Conservation (phyloP, 257 asterid genomes). For the Euphrasia confusa region DNA sequence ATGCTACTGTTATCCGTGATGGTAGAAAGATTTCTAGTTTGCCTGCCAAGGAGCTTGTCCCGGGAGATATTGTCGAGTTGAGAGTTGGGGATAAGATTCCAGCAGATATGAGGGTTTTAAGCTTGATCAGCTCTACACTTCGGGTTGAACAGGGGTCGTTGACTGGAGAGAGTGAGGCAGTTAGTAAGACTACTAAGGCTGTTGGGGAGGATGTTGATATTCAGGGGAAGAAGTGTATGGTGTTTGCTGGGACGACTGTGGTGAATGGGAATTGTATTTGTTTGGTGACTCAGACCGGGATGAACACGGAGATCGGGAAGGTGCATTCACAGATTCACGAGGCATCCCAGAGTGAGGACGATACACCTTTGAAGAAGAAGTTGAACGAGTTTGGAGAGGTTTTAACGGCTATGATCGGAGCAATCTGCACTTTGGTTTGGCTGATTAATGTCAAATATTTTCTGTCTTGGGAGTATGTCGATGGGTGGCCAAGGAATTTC, state of each 20-base stretch:
- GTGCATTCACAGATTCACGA: conserved; percentile 95
- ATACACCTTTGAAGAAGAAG: conserved; percentile 96
- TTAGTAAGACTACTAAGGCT: conserved; percentile 75
- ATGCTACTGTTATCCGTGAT: conserved; percentile 74
- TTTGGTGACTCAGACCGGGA: conserved; percentile 84
- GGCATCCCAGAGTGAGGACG: conserved; percentile 85
- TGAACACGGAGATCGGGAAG: conserved; percentile 89
- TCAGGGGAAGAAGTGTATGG: conserved; percentile 96
- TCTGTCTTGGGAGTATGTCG: conserved; percentile 84
- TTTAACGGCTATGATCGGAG: conserved; percentile 84
- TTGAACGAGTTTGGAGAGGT: conserved; percentile 93
- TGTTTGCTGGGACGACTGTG: conserved; percentile 96
- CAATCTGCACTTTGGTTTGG: conserved; percentile 85
- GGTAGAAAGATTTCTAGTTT: conserved; percentile 59
- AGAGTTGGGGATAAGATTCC: conserved; percentile 97
- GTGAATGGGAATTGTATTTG: conserved; percentile 90
- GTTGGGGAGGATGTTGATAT: conserved; percentile 87
- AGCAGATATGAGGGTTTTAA: conserved; percentile 92
- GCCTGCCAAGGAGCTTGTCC: conserved; percentile 93
- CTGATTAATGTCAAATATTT: conserved; percentile 88
- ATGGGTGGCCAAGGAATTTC: conserved; percentile 95
- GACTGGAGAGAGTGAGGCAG: conserved; percentile 99
- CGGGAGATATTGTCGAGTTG: conserved; percentile 94
- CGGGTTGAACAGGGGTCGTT: conserved; percentile 92
- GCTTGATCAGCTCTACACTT: conserved; percentile 83